Evolutionary conservation across 768 basidiomycete genomes (phyloP).

Genomic region (Lentinula raphanica): DNA sequence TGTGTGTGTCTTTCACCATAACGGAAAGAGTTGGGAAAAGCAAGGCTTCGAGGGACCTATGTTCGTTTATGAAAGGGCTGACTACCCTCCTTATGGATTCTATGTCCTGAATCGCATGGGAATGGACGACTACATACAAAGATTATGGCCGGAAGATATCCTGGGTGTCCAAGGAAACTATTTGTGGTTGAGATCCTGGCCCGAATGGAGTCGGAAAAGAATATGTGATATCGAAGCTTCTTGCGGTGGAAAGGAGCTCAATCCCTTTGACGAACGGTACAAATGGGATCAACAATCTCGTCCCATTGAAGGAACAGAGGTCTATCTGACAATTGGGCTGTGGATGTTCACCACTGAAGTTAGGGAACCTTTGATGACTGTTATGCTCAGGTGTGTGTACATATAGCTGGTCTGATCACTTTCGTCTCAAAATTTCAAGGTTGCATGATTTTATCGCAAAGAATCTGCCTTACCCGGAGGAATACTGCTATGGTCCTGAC

Average conservation of each 20-base stretch:
- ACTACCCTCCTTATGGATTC: constrained; percentile 80
- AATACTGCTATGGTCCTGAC: constrained; percentile 65
- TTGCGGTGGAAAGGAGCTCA: constrained; percentile 22
- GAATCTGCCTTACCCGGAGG: constrained; percentile 65
- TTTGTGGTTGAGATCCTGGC: constrained; percentile 70
- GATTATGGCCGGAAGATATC: constrained; percentile 75
- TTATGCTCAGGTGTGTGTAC: constrained; percentile 56
- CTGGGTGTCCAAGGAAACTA: constrained; percentile 58
- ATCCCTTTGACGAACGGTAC: constrained; percentile 50
- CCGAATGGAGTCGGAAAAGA: constrained; percentile 51
- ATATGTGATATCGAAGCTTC: constrained; percentile 19
- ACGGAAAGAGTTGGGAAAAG: constrained; percentile 75
- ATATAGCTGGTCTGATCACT: background rate
- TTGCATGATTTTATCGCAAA: constrained; percentile 63
- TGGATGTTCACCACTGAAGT: constrained; percentile 73
- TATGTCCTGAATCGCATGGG: constrained; percentile 82
- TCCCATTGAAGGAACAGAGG: constrained; percentile 48
- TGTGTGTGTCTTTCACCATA: constrained; percentile 76
- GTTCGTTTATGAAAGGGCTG: constrained; percentile 82
- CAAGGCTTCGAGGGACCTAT: constrained; percentile 84
- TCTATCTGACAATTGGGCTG: constrained; percentile 55
- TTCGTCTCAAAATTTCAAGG: constrained; percentile 17
- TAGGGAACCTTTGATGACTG: constrained; percentile 67
- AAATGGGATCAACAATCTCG: constrained; percentile 32
- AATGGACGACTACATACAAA: constrained; percentile 70